These are phyloP conservation scores for Hyphodiscus hymeniophilus DNA, from an alignment of 495 filamentous ascomycete species.

Conservation along the genomic window DNA sequence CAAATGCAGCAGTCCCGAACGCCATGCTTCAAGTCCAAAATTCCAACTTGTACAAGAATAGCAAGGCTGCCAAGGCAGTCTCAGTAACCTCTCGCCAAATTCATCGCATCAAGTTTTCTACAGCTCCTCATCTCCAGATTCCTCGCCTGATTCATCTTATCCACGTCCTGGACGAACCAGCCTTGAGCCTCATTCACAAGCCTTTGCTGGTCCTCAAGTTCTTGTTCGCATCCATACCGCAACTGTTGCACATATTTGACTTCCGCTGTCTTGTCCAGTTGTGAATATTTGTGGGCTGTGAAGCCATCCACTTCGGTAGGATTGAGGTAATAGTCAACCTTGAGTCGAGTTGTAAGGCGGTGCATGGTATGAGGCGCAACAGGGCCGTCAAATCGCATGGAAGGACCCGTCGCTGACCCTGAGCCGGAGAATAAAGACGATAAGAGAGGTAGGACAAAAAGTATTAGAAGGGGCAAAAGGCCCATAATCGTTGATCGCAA, in stretches of 20 bases:
- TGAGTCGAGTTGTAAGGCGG: constrained; percentile 59
- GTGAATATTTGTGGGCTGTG: constrained; percentile 52
- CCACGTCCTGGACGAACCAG: constrained; percentile 75
- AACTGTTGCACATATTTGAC: constrained; percentile 57
- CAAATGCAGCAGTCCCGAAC: constrained; percentile 19
- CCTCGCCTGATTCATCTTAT: constrained; percentile 62
- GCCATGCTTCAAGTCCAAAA: constrained; percentile 22
- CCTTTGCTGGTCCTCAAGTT: constrained; percentile 51
- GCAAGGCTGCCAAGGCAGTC: neutral
- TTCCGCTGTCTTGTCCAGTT: constrained; percentile 74
- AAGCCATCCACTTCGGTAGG: constrained; percentile 67
- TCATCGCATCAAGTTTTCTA: constrained; percentile 23
- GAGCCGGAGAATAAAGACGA: constrained; percentile 66
- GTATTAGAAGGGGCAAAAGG: constrained; percentile 75
- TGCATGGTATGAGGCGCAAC: constrained; percentile 61
- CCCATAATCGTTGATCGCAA: constrained; percentile 48
- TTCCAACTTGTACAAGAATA: constrained; percentile 15
- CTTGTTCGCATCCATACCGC: constrained; percentile 61
- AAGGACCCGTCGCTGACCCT: constrained; percentile 48
- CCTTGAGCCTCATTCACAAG: constrained; percentile 76
- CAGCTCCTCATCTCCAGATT: constrained; percentile 41
- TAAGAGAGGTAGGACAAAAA: constrained; percentile 83
- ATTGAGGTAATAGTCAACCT: constrained; percentile 78
- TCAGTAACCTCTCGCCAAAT: constrained; percentile 6
- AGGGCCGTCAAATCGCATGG: constrained; percentile 61